Conservation (phyloP, 2,329 filamentous ascomycete species). For the Fusarium zealandicum region DNA sequence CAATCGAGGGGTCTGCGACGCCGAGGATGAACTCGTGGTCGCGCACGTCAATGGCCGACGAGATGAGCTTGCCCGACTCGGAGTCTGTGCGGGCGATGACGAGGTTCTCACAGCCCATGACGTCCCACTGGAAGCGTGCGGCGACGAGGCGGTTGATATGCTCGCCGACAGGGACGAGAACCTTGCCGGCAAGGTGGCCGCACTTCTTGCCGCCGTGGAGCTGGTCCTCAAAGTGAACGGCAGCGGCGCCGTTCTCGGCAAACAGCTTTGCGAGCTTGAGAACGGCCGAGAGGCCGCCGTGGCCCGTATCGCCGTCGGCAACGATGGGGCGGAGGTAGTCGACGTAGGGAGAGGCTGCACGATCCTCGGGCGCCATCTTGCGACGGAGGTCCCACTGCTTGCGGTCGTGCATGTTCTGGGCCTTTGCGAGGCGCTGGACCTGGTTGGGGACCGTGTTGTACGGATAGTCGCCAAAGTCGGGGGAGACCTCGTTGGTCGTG, state of each 20-base stretch:
- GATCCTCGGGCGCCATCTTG: constrained; percentile 76
- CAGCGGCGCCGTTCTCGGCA: constrained; percentile 94
- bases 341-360: constrained; percentile 78
- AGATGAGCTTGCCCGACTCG: constrained; percentile 89
- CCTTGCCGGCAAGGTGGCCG: constrained; percentile 94
- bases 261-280: constrained; percentile 97
- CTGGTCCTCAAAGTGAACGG: constrained; percentile 97
- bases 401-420: constrained; percentile 94
- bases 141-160: constrained; percentile 96
- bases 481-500: constrained; percentile 94
- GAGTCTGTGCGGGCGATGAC: constrained; percentile 95
- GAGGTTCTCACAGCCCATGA: constrained; percentile 95
- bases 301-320: constrained; percentile 94
- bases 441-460: constrained; percentile 99
- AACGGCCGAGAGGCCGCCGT: constrained; percentile 90
- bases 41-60: constrained; percentile 88
- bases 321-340: constrained; percentile 96
- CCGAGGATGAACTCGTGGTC: constrained; percentile 98
- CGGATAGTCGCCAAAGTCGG: constrained; percentile 97
- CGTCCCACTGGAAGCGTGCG: constrained; percentile 95
- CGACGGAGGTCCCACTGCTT: constrained; percentile 90
- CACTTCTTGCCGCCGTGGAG: constrained; percentile 98
- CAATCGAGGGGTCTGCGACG: constrained; percentile 74
- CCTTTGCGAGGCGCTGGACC: constrained; percentile 94
- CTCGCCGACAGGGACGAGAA: constrained; percentile 90